phyloP scores from a whole-genome alignment of 495 filamentous ascomycete genomes.

The Ramalina intermedia region DNA sequence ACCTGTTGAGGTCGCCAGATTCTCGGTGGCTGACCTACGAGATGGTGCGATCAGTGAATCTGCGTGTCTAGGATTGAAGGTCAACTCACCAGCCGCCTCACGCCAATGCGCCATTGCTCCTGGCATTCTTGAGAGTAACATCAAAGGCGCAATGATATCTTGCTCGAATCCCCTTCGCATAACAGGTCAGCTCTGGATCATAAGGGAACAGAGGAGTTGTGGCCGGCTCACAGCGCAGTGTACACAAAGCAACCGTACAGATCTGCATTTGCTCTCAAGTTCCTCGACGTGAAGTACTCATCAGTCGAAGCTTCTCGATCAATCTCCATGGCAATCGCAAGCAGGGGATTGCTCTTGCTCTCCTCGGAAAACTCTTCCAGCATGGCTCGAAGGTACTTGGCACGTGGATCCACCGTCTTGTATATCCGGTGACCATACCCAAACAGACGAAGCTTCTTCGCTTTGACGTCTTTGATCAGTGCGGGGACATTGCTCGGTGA shows the following conservation, averaged over 20 bases:
- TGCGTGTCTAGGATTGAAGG: too few relatives aligned
- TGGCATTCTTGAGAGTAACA: too few relatives aligned
- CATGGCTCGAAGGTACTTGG: slow-evolving; percentile 25
- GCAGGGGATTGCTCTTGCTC: slow-evolving; percentile 23
- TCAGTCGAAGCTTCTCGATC: slow-evolving; percentile 31
- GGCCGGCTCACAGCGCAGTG: slow-evolving; percentile 26
- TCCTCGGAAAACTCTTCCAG: slow-evolving; percentile 23
- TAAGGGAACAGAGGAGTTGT: too few relatives aligned
- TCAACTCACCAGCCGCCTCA: too few relatives aligned
- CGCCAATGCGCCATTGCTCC: too few relatives aligned
- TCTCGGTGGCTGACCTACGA: too few relatives aligned
- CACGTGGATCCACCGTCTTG: slow-evolving; percentile 33
- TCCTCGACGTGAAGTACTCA: slow-evolving; percentile 32
- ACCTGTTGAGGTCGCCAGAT: too few relatives aligned
- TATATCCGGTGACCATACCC: slow-evolving; percentile 44
- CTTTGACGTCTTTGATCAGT: slow-evolving; percentile 31
- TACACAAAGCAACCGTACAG: slow-evolving; percentile 36
- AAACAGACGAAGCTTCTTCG: slow-evolving; percentile 31
- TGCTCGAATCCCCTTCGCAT: too few relatives aligned
- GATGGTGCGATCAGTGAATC: too few relatives aligned
- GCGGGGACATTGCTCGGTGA: slow-evolving; percentile 27
- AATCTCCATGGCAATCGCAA: slow-evolving; percentile 34
- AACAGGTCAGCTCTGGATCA: too few relatives aligned
- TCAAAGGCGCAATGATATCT: too few relatives aligned
- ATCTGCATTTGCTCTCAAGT: slow-evolving; percentile 39